phyloP scores from a whole-genome alignment of 2,329 filamentous ascomycete genomes.

The Fusarium staphyleae region DNA sequence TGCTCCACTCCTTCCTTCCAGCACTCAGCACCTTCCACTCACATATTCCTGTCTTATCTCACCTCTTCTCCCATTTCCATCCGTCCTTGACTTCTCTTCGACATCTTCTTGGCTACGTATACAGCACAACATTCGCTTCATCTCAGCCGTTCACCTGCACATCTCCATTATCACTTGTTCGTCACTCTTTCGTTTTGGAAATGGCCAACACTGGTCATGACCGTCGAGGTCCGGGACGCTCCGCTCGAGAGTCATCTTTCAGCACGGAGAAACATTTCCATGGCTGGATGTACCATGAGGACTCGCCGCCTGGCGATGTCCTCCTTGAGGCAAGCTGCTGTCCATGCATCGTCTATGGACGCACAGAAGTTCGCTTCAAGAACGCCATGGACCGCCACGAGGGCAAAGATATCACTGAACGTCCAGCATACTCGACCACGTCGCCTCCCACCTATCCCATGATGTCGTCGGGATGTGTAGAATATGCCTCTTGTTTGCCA shows the following conservation, averaged over 20 bases:
- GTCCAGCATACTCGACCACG: neutral
- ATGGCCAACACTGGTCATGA: neutral
- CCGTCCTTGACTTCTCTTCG: neutral
- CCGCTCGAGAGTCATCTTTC: neutral
- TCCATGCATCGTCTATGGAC: conserved; percentile 16
- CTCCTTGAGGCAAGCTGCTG: conserved; percentile 2
- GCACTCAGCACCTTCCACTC: neutral
- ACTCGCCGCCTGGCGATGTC: neutral
- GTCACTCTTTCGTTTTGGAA: neutral
- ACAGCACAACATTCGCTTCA: neutral
- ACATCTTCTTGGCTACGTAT: conserved; percentile 5
- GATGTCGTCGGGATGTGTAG: conserved; percentile 4
- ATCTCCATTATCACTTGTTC: neutral
- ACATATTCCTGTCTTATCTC: neutral
- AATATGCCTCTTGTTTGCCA: conserved; percentile 35
- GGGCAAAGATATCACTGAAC: neutral
- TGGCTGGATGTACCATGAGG: conserved; percentile 2
- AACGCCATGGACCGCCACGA: neutral
- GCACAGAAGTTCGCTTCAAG: conserved; percentile 4
- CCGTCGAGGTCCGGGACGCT: neutral
- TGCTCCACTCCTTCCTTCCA: neutral
- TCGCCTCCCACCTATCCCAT: neutral
- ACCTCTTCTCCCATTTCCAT: neutral
- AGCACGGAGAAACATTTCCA: neutral
- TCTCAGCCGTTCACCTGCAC: neutral